Evolutionary conservation across 1,284 basidiomycete genomes (phyloP), one percentile per base, ranked within the genome.

Genomic region (Papiliotrema nemorosa): DNA sequence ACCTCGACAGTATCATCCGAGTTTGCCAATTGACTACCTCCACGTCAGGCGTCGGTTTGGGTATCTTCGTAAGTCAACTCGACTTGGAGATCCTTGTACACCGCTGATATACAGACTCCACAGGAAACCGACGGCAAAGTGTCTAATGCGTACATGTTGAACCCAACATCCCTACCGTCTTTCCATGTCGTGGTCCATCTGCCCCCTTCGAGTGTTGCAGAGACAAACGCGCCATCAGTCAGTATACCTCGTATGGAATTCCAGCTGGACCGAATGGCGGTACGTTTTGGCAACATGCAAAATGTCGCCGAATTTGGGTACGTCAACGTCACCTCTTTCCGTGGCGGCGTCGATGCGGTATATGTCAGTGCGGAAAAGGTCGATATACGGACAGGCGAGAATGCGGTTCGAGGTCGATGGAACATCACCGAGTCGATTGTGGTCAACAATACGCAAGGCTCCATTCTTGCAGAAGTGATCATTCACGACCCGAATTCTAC

Each of bases 371-470:
- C 64, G 18, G 48, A 63, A 20, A 54, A 47, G 24, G 59, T 65
- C n/a, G 54, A 53, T 20, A 56, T 74, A 25, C 34, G 53, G 18
- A 61, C 68, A 4, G 55, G 50, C 33, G 59, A 63, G 24, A 67
- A 66, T 25, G 58, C 63, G 10, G 62, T 75, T 3, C 60, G 56
- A 41, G 74, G 74, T 5, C 62, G 50, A 22, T 74, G 64, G 52
- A 75, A 75, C 55, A 58, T 74, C 5, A 66, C 69, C 6, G 46
- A 64, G 20, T 51, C 52, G n/a, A 47, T 75, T 22, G 56, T 35
- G 29, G 57, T 74, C 49, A 75, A 72, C 50, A 63, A 67, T 6
- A 69, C 70, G 1, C 58, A 64, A 64, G 68, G 63, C 14, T 55
- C 63, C 1, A 70, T 72, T 50, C 20, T 61, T 9, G 66, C 68